A percentile compares a stretch with the other conserved stretches of the same genome.
phyloP scores from a whole-genome alignment of 768 basidiomycete species.

The Peribolospora baueri region DNA sequence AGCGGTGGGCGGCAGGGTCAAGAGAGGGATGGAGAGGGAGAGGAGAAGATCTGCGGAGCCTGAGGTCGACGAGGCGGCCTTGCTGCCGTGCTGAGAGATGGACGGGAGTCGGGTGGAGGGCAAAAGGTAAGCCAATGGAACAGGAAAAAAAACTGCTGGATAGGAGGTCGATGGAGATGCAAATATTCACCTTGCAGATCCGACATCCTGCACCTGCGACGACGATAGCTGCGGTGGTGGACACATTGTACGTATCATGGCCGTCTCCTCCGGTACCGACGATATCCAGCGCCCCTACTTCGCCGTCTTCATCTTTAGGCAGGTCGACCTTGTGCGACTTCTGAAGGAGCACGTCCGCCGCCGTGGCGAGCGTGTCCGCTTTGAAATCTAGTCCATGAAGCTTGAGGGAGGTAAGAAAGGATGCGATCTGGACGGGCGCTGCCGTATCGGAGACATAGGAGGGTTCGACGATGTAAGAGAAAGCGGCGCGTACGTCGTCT shows the following conservation, averaged over 20 bases:
- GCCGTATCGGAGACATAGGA: slow-evolving; percentile 2
- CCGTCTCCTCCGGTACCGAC: slow-evolving; percentile 92
- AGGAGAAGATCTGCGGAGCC: slow-evolving; percentile 83
- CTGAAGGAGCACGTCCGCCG: slow-evolving; percentile 47
- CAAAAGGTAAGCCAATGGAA: background rate
- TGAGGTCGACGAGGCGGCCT: slow-evolving; percentile 75
- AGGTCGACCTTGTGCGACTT: slow-evolving; percentile 41
- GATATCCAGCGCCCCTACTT: slow-evolving; percentile 30
- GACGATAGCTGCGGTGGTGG: slow-evolving; percentile 76
- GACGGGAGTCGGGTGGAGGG: background rate
- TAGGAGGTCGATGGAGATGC: background rate
- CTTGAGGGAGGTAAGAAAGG: slow-evolving; percentile 69
- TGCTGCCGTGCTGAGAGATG: slow-evolving; percentile 39
- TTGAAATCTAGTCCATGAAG: slow-evolving; percentile 50
- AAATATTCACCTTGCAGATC: slow-evolving; percentile 55
- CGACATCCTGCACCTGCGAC: slow-evolving; percentile 84
- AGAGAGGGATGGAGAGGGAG: slow-evolving; percentile 42
- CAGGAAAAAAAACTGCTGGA: background rate
- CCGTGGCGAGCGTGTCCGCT: slow-evolving; percentile 51
- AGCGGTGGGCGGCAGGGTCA: slow-evolving; percentile 33
- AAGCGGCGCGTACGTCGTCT: slow-evolving; percentile 43
- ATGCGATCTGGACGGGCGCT: slow-evolving; percentile 50
- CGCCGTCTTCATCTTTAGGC: slow-evolving; percentile 26
- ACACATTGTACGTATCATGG: slow-evolving; percentile 87
- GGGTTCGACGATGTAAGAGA: slow-evolving; percentile 34